Evolutionary conservation across 139 green algal genomes (phyloP), one percentile per base, ranked within the genome.

Genomic region (Asterochloris sp.): DNA sequence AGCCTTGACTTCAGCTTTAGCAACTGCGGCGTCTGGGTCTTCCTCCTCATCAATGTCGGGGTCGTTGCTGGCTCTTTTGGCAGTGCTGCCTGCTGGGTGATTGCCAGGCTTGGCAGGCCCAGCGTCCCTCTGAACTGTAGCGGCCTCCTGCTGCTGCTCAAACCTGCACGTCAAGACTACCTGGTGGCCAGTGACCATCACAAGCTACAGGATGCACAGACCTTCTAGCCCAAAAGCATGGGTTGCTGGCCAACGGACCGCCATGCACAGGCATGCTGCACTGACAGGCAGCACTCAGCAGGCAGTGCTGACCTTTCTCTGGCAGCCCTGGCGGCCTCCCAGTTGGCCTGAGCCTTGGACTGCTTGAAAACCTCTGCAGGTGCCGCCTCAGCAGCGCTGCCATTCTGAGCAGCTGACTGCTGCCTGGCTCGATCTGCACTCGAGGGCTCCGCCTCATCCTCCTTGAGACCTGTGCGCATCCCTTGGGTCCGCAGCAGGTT

Each of bases 401-500:
- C 73, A 63, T 64, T 13, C 1, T 14, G 26, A 64, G 24, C 67
- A 73, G 78, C 71, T 74, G 54, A n/a, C 74, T 66, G 61, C 76
- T 71, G 60, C 61, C 60, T 73, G 75, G 24, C n/a, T 15, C 23
- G 23, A 15, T 54, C 14, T 19, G n/a, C 14, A 10, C 69, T 76
- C 8, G n/a, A 19, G n/a, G 69, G 23, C 16, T 78, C 85, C 62
- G 68, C 38, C 69, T 68, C 76, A 16, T 60, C n/a, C 68, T 28
- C 69, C 62, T 73, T 81, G n/a, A 73, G 62, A 1, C 77, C 77
- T 28, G 63, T 74, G 10, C 62, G 62, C 63, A 81, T 62, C 73
- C 73, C 62, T 62, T 81, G 73, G 16, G 60, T 80, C 60, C 73
- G 68, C 10, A 81, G 26, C 12, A 81, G 68, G 21, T 81, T 81